These are phyloP conservation scores for Brassica nigra DNA, from an alignment of 345 rosid genomes.

Conservation along the genomic window DNA sequence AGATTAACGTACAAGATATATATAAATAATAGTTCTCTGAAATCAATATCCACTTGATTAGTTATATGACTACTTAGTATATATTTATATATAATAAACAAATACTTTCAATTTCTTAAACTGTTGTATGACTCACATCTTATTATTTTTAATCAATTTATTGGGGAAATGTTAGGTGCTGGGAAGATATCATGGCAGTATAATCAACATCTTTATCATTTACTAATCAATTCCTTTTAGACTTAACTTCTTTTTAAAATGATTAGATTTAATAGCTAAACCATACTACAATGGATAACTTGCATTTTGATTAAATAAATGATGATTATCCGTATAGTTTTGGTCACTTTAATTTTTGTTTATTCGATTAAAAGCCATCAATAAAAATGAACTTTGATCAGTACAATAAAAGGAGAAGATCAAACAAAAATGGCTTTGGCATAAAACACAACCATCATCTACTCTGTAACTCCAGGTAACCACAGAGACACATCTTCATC, in stretches of 20 bases:
- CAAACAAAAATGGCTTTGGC: conserved; percentile 4
- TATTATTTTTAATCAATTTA: background rate
- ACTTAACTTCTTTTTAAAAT: background rate
- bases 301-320: background rate
- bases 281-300: background rate
- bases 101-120: background rate
- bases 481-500: conserved; percentile 26
- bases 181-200: background rate
- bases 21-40: background rate
- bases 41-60: background rate
- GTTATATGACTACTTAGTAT: background rate
- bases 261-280: background rate
- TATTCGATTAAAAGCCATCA: background rate
- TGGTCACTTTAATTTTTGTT: background rate
- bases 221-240: background rate
- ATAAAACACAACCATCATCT: background rate
- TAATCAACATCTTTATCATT: background rate
- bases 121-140: background rate
- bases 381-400: conserved; percentile 12
- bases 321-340: background rate
- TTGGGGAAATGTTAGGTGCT: background rate
- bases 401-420: background rate
- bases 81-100: background rate
- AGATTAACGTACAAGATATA: background rate
- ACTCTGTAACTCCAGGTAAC: conserved; percentile 32